Conservation (phyloP, 495 filamentous ascomycete species). For the Emericellopsis terricola region DNA sequence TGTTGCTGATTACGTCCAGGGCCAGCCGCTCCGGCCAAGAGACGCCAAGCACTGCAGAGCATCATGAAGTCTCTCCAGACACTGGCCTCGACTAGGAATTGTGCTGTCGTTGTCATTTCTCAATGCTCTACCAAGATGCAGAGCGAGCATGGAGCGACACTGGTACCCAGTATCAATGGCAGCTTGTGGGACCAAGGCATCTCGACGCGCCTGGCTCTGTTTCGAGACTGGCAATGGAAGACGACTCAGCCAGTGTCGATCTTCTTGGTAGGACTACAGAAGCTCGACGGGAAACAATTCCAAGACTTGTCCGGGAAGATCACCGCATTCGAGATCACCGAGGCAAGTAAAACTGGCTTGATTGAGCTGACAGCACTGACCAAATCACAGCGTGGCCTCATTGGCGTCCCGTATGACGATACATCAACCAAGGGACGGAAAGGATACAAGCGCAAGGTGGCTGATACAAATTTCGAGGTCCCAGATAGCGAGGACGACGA, state of each 20-base stretch:
- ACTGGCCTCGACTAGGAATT: constrained; percentile 45
- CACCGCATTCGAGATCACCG: constrained; percentile 20
- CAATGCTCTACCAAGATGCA: constrained; percentile 55
- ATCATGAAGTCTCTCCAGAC: constrained; percentile 35
- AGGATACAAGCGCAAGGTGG: constrained; percentile 23
- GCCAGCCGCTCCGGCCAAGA: constrained; percentile 15
- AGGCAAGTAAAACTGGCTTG: constrained; percentile 11
- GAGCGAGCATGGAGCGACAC: constrained; percentile 36
- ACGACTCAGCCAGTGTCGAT: constrained; percentile 10
- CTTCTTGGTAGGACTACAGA: constrained; percentile 25
- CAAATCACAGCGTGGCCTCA: constrained; percentile 11
- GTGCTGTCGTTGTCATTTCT: constrained; percentile 52
- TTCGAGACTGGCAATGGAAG: constrained; percentile 38
- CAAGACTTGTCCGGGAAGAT: constrained; percentile 10
- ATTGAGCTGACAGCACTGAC: constrained; percentile 1
- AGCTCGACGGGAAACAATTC: constrained; percentile 19
- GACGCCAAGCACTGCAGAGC: constrained; percentile 25
- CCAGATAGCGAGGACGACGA: constrained; percentile 29
- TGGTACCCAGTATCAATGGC: constrained; percentile 50
- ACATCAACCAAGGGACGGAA: constrained; percentile 6
- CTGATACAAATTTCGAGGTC: constrained; percentile 23
- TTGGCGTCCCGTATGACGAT: constrained; percentile 9
- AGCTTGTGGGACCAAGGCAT: constrained; percentile 55
- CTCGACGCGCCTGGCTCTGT: constrained; percentile 48
- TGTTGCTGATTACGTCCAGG: not conserved